These are phyloP conservation scores for Mycena leptocephala DNA, from an alignment of 768 basidiomycete species.

Conservation along the genomic window DNA sequence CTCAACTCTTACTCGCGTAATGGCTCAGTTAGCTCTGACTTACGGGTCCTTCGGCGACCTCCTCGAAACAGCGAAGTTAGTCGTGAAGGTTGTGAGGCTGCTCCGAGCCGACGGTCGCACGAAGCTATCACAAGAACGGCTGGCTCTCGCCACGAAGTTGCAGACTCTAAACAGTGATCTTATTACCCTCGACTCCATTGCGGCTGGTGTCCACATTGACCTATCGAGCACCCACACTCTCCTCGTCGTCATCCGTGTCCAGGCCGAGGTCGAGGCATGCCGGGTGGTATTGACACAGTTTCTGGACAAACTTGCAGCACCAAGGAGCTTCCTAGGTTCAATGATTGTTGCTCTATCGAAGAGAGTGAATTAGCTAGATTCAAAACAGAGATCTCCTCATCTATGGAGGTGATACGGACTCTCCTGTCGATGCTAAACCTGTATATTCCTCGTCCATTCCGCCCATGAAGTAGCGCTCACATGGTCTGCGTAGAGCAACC, in stretches of 20 bases:
- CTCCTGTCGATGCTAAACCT: background rate
- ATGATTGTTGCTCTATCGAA: background rate
- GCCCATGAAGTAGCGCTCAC: background rate
- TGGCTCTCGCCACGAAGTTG: background rate
- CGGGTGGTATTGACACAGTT: background rate
- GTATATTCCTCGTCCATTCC: background rate
- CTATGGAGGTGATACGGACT: background rate
- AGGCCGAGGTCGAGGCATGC: background rate
- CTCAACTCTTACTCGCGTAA: too few relatives aligned
- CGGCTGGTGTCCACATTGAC: background rate
- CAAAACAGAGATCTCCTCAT: background rate
- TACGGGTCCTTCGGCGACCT: background rate
- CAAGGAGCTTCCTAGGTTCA: background rate
- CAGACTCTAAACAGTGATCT: background rate
- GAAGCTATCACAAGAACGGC: background rate
- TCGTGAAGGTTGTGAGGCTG: background rate
- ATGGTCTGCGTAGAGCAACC: background rate
- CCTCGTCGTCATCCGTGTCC: background rate
- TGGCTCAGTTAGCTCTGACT: background rate
- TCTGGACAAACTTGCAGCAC: background rate
- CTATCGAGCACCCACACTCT: background rate
- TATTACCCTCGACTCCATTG: background rate
- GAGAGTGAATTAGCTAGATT: background rate
- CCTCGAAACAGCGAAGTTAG: background rate
- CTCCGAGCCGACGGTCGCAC: background rate